phyloP scores from a whole-genome alignment of 2,329 filamentous ascomycete genomes.

The Alternaria sp. region DNA sequence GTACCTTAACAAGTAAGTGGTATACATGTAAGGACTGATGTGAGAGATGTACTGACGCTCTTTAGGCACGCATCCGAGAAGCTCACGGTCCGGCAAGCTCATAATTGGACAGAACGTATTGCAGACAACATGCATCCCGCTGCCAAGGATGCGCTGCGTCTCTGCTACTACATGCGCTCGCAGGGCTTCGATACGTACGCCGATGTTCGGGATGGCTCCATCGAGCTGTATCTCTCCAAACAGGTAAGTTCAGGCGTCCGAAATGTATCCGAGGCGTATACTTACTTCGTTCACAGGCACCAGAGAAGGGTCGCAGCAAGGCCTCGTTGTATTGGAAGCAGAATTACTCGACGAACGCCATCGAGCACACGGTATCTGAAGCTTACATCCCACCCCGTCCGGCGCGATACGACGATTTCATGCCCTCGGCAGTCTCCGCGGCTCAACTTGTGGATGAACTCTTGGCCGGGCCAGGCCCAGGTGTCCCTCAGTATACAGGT shows the following conservation, averaged over 20 bases:
- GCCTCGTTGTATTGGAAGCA: constrained; percentile 32
- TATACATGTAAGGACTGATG: neutral
- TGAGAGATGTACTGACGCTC: neutral
- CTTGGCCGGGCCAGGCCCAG: neutral
- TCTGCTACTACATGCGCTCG: constrained; percentile 44
- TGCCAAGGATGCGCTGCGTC: constrained; percentile 26
- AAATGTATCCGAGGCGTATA: neutral
- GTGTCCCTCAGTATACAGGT: neutral
- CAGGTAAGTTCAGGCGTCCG: neutral
- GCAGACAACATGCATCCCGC: constrained; percentile 4
- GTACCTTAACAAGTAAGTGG: constrained; percentile 4
- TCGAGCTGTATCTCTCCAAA: constrained; percentile 22
- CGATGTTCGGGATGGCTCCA: constrained; percentile 5
- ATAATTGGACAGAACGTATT: constrained; percentile 21
- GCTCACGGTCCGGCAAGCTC: constrained; percentile 17
- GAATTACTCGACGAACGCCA: constrained; percentile 7
- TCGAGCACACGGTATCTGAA: neutral
- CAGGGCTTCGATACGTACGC: constrained; percentile 31
- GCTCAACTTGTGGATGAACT: neutral
- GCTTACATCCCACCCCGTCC: neutral
- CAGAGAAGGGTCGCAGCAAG: neutral
- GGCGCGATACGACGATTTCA: constrained; percentile 1
- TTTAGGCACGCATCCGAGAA: constrained; percentile 14
- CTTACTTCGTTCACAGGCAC: neutral
- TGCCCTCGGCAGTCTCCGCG: neutral